Evolutionary conservation across 306 rosid species (phyloP).

Genomic region (Urtica urens): DNA sequence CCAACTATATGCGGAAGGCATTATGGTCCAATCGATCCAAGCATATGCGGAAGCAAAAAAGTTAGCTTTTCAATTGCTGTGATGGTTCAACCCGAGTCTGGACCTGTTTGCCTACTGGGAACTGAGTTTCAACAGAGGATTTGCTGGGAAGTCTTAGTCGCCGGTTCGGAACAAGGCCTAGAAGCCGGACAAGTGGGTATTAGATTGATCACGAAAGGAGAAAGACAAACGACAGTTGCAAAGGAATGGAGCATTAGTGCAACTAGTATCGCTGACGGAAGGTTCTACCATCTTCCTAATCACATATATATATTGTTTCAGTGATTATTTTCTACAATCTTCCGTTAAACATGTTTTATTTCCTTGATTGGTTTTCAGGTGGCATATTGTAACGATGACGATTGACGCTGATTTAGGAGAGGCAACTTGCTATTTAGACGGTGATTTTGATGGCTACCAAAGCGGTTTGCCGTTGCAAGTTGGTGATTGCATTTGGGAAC

Average conservation of each 20-base stretch:
- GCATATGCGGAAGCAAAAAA: slow-evolving; percentile 75
- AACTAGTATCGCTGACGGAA: slow-evolving; percentile 95
- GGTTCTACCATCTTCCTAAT: slow-evolving; percentile 37
- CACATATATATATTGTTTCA: too few species aligned
- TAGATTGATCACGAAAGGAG: slow-evolving; percentile 91
- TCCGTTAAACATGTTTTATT: slow-evolving; percentile 9
- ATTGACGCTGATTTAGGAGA: slow-evolving; percentile 90
- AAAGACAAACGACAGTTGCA: slow-evolving; percentile 86
- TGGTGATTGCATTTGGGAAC: slow-evolving; percentile 80
- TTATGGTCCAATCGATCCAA: slow-evolving; percentile 71
- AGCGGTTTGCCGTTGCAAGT: slow-evolving; percentile 65
- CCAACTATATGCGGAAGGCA: slow-evolving; percentile 85
- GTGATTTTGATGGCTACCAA: slow-evolving; percentile 96
- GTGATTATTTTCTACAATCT: too few species aligned
- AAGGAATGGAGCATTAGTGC: slow-evolving; percentile 96
- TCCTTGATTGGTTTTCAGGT: slow-evolving; percentile 68
- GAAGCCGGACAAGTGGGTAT: slow-evolving; percentile 99
- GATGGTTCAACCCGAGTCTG: slow-evolving; percentile 96
- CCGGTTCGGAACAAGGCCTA: slow-evolving; percentile 97
- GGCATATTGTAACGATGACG: slow-evolving; percentile 97
- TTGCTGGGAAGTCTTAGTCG: slow-evolving; percentile 97
- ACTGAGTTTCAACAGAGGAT: slow-evolving; percentile 79
- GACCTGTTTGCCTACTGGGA: slow-evolving; percentile 94
- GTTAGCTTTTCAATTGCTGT: slow-evolving; percentile 72
- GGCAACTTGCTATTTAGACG: slow-evolving; percentile 90